Conservation (phyloP, 345 rosid genomes). For the Punica granatum region DNA sequence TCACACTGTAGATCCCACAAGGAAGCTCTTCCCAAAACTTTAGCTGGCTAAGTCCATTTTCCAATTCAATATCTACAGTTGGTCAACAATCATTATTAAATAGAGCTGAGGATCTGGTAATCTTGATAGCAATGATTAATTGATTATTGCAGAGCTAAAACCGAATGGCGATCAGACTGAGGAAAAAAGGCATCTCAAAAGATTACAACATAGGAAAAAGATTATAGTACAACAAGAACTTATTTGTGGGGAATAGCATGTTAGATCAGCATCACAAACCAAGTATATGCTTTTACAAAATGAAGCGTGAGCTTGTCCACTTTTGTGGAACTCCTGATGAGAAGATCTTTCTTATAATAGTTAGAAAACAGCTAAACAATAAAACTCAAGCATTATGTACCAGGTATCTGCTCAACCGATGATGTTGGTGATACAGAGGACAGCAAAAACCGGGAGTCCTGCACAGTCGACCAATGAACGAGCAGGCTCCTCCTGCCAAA, state of each 20-base stretch:
- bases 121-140: no score
- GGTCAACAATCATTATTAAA: not conserved
- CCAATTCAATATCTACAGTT: constrained; percentile 41
- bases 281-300: not conserved
- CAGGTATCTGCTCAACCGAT: constrained; percentile 29
- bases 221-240: not conserved
- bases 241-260: not conserved
- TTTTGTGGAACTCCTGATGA: not conserved
- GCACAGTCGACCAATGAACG: constrained; percentile 74
- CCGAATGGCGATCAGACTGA: not conserved
- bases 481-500: constrained; percentile 90
- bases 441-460: constrained; percentile 55
- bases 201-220: not conserved
- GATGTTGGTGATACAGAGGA: constrained; percentile 63
- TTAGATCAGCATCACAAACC: not conserved
- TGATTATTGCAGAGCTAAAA: not conserved
- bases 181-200: not conserved
- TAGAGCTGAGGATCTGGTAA: no score
- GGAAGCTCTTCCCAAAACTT: constrained; percentile 86
- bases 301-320: not conserved
- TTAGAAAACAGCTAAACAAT: not conserved
- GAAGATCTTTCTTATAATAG: not conserved
- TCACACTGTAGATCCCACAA: constrained; percentile 69
- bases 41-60: constrained; percentile 25
- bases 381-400: constrained; percentile 24